These are phyloP conservation scores for Capronia coronata DNA, from an alignment of 2,329 filamentous ascomycete species.

Conservation along the genomic window DNA sequence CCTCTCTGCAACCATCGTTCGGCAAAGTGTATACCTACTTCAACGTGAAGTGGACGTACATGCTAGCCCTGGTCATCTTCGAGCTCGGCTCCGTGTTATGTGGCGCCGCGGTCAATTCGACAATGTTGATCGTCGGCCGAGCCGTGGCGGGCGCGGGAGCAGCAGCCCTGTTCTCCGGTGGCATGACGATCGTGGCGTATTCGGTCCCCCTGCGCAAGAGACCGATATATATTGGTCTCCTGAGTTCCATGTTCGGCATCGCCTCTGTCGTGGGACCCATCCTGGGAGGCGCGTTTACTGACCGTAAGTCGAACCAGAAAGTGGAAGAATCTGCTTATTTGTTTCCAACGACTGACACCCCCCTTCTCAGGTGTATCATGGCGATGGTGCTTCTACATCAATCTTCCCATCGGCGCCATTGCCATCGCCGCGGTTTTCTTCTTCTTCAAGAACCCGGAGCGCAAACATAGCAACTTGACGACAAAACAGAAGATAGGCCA, in stretches of 20 bases:
- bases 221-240: constrained; percentile 35
- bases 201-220: constrained; percentile 26
- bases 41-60: constrained; percentile 29
- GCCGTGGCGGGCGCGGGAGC: constrained; percentile 30
- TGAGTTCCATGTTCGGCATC: constrained; percentile 53
- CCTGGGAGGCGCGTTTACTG: constrained; percentile 43
- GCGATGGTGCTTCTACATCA: constrained; percentile 43
- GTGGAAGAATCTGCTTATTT: too few relatives aligned
- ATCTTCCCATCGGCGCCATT: constrained; percentile 37
- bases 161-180: constrained; percentile 29
- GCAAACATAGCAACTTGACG: constrained; percentile 24
- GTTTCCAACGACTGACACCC: neutral
- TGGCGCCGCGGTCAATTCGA: constrained; percentile 26
- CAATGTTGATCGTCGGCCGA: constrained; percentile 30
- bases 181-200: constrained; percentile 29
- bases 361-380: constrained; percentile 32
- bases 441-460: constrained; percentile 32
- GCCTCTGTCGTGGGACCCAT: constrained; percentile 40
- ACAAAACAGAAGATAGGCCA: constrained; percentile 26
- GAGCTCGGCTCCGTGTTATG: constrained; percentile 30
- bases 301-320: constrained; percentile 29
- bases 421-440: constrained; percentile 32
- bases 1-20: constrained; percentile 29
- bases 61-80: constrained; percentile 27
- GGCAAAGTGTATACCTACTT: constrained; percentile 31